Conservation (phyloP, 495 filamentous ascomycete species). For the Articulospora tetracladia region DNA sequence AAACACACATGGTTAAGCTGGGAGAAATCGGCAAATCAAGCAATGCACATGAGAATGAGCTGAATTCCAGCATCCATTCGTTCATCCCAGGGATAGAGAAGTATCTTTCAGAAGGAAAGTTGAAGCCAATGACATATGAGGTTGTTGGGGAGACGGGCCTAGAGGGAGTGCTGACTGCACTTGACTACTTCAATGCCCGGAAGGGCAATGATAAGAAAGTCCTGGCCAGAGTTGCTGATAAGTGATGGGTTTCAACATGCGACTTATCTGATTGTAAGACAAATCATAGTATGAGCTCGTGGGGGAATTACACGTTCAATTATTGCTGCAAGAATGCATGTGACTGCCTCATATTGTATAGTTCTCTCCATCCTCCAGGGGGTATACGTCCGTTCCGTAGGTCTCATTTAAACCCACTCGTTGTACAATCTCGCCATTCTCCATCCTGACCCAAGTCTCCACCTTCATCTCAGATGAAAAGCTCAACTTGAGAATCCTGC, state of each 20-base stretch:
- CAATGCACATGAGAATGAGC: not conserved
- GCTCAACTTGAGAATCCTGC: constrained; percentile 52
- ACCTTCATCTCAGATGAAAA: constrained; percentile 36
- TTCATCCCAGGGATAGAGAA: constrained; percentile 17
- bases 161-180: constrained; percentile 12
- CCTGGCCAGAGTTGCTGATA: constrained; percentile 15
- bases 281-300: too few relatives aligned
- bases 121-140: constrained; percentile 22
- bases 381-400: constrained; percentile 59
- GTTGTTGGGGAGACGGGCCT: constrained; percentile 16
- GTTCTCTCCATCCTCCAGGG: constrained; percentile 23
- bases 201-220: constrained; percentile 19
- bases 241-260: not conserved
- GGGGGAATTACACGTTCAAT: too few relatives aligned
- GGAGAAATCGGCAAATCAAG: constrained; percentile 15
- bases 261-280: not conserved
- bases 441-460: constrained; percentile 64
- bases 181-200: constrained; percentile 11
- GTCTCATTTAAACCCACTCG: constrained; percentile 63
- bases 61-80: constrained; percentile 10
- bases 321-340: too few relatives aligned
- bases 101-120: constrained; percentile 3
- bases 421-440: constrained; percentile 52
- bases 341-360: not conserved
- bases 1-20: constrained; percentile 9